Evolutionary conservation across 2,329 filamentous ascomycete genomes (phyloP).

Genomic region (Fusarium tanahbumbuense): DNA sequence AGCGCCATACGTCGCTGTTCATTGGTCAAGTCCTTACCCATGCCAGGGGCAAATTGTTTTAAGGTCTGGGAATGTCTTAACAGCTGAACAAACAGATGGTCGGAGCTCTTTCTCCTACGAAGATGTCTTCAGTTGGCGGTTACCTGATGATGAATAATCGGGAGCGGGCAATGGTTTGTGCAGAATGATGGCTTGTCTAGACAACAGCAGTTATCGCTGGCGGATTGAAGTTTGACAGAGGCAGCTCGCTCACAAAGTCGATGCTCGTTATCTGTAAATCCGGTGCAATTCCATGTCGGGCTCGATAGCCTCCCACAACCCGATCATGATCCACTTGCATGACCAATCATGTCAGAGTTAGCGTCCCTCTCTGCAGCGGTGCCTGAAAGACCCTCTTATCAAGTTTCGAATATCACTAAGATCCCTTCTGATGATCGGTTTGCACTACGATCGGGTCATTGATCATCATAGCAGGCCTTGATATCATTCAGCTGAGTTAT

Average conservation of each 20-base stretch:
- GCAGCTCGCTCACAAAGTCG: not conserved
- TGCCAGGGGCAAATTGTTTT: not conserved
- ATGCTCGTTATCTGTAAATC: not conserved
- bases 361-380: not conserved
- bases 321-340: not conserved
- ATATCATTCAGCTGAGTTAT: not conserved
- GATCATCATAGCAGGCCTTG: not conserved
- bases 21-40: not conserved
- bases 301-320: not conserved
- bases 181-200: not conserved
- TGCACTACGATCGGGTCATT: not conserved
- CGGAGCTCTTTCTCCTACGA: not conserved
- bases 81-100: not conserved
- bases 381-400: not conserved
- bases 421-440: not conserved
- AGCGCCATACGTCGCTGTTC: not conserved
- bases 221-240: not conserved
- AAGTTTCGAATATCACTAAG: not conserved
- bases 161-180: not conserved
- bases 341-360: not conserved
- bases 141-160: not conserved
- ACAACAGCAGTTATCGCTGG: not conserved
- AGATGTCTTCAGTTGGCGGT: not conserved
- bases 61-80: not conserved
- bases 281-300: not conserved